Conservation (phyloP, 306 rosid genomes). For the Fagus sylvatica region DNA sequence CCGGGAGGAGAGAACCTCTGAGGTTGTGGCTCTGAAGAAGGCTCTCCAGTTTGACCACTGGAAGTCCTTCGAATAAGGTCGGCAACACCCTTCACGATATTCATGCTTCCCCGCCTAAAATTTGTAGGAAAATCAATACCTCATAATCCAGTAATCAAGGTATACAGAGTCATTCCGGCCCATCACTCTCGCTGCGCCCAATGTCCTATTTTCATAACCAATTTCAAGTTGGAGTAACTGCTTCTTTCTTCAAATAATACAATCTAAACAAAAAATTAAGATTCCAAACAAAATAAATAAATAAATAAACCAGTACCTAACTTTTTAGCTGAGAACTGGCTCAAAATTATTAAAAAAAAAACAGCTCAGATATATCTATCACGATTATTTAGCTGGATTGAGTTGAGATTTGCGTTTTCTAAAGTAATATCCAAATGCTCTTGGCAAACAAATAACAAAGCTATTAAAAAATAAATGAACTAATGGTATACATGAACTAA, state of each 20-base stretch:
- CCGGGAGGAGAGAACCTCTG: conserved; percentile 65
- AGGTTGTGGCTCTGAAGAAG: conserved; percentile 57
- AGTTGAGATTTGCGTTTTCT: conserved; percentile 15
- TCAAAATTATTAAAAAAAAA: neutral
- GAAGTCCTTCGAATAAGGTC: conserved; percentile 95
- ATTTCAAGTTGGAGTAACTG: neutral
- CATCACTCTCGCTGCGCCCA: conserved; percentile 39
- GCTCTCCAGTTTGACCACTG: conserved; percentile 58
- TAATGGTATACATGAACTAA: neutral
- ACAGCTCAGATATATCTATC: neutral
- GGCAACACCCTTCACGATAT: conserved; percentile 95
- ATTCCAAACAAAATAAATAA: neutral
- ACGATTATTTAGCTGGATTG: neutral
- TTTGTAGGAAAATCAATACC: conserved; percentile 36
- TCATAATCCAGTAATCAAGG: conserved; percentile 25
- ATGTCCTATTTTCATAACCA: conserved; percentile 6
- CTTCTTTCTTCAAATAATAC: neutral
- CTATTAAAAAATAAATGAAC: neutral
- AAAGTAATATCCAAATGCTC: neutral
- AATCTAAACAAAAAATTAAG: neutral
- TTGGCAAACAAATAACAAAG: no score
- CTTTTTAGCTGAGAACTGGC: neutral
- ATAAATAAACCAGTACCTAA: neutral
- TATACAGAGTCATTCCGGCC: conserved; percentile 32
- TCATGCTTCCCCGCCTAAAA: conserved; percentile 63